Conservation (phyloP, 2,329 filamentous ascomycete species). For the Apiospora marii region DNA sequence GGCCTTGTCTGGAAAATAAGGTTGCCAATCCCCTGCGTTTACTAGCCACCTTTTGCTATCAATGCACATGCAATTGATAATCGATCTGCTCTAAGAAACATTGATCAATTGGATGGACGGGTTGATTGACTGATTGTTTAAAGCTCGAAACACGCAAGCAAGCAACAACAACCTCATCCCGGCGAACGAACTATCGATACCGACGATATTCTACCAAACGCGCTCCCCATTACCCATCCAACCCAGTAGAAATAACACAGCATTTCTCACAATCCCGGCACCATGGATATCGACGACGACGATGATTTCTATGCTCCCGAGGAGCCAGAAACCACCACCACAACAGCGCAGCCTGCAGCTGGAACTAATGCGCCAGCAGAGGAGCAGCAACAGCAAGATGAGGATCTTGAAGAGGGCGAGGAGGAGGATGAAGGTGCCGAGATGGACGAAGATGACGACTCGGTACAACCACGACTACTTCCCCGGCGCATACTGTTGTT, state of each 20-base stretch:
- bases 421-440: slow-evolving; percentile 68
- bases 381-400: slow-evolving; percentile 49
- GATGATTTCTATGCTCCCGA: slow-evolving; percentile 73
- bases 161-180: neutral
- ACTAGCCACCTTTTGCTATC: slow-evolving; percentile 20
- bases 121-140: neutral
- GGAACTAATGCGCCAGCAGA: slow-evolving; percentile 41
- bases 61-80: neutral
- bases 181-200: neutral
- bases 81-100: slow-evolving; percentile 8
- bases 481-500: neutral
- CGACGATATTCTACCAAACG: neutral
- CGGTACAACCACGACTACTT: neutral
- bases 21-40: slow-evolving; percentile 5
- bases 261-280: slow-evolving; percentile 35
- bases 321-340: slow-evolving; percentile 48
- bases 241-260: neutral
- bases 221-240: neutral
- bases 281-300: slow-evolving; percentile 73
- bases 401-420: slow-evolving; percentile 69
- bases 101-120: neutral
- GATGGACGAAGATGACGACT: slow-evolving; percentile 61
- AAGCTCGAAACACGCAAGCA: neutral
- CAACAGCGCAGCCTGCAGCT: slow-evolving; percentile 36
- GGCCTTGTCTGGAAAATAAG: neutral